phyloP scores from a whole-genome alignment of 2,329 filamentous ascomycete genomes.

The Fusarium tanahbumbuense region DNA sequence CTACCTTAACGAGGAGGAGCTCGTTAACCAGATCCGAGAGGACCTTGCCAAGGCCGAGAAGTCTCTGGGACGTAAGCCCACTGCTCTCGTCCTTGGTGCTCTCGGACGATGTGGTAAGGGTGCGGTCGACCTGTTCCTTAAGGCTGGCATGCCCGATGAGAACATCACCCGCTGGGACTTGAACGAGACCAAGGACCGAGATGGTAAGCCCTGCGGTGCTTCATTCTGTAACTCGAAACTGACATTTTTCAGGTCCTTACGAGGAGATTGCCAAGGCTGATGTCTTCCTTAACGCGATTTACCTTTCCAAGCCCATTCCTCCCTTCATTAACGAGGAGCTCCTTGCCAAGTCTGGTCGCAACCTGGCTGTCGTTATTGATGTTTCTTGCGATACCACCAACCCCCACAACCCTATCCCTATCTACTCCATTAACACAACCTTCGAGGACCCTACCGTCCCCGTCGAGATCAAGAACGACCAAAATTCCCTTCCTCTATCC shows the following conservation, averaged over 20 bases:
- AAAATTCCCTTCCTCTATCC: constrained; percentile 68
- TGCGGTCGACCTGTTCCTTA: constrained; percentile 81
- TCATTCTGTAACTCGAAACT: not conserved
- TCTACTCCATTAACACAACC: constrained; percentile 87
- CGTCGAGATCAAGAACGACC: constrained; percentile 68
- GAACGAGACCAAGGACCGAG: constrained; percentile 73
- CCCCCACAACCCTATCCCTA: constrained; percentile 77
- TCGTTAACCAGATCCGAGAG: constrained; percentile 57
- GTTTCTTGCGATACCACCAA: constrained; percentile 81
- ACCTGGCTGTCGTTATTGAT: constrained; percentile 83
- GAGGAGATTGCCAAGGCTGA: constrained; percentile 79
- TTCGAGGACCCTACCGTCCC: constrained; percentile 89
- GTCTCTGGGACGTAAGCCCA: constrained; percentile 74
- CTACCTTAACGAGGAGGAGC: constrained; percentile 75
- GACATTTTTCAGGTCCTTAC: constrained; percentile 65
- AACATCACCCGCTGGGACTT: constrained; percentile 75
- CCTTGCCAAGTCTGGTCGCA: constrained; percentile 70
- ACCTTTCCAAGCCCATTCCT: constrained; percentile 77
- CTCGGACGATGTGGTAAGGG: constrained; percentile 87
- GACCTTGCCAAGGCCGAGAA: constrained; percentile 76
- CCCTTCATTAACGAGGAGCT: constrained; percentile 83
- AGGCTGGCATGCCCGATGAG: constrained; percentile 67
- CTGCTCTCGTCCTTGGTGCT: constrained; percentile 85
- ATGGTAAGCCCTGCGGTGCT: constrained; percentile 58
- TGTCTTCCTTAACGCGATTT: constrained; percentile 83